Evolutionary conservation across 2,329 filamentous ascomycete species (phyloP).

Genomic region (Zelopaecilomyces penicillatus): DNA sequence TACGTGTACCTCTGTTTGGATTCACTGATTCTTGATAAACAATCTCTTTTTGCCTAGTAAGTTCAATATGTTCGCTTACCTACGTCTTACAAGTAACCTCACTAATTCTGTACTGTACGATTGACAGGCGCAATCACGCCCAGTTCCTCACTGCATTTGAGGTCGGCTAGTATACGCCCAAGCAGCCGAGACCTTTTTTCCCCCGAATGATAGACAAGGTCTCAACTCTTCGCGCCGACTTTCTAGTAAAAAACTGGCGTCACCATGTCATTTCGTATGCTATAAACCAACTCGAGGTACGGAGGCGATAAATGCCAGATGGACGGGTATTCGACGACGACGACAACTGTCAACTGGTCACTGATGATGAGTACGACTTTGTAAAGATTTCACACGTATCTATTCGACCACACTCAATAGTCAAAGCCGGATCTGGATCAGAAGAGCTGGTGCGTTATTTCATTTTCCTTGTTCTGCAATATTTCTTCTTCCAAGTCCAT

Average conservation of each 20-base stretch:
- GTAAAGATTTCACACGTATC: too few species aligned
- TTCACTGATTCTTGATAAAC: constrained; percentile 6
- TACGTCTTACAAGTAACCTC: neutral
- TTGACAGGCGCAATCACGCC: neutral
- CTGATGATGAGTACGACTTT: constrained; percentile 1
- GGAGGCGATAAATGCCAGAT: neutral
- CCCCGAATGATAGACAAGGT: constrained; percentile 4
- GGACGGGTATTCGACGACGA: neutral
- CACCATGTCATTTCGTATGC: constrained; percentile 8
- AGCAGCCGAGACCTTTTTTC: neutral
- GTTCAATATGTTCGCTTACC: neutral
- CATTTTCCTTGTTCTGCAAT: neutral
- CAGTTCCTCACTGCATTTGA: neutral
- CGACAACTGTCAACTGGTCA: constrained; percentile 6
- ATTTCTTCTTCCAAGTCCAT: neutral
- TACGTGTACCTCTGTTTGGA: neutral
- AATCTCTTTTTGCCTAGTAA: constrained; percentile 9
- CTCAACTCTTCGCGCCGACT: constrained; percentile 5
- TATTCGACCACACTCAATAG: too few species aligned
- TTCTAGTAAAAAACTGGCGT: constrained; percentile 6
- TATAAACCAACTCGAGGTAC: neutral
- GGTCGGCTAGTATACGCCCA: neutral
- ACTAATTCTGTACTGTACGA: neutral
- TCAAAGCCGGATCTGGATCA: too few species aligned
- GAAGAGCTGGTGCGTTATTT: too few species aligned